Evolutionary conservation across 225 moss, liverwort and hornwort genomes (phyloP), one percentile per base, ranked within the genome.

Genomic region (Polytrichum formosum): DNA sequence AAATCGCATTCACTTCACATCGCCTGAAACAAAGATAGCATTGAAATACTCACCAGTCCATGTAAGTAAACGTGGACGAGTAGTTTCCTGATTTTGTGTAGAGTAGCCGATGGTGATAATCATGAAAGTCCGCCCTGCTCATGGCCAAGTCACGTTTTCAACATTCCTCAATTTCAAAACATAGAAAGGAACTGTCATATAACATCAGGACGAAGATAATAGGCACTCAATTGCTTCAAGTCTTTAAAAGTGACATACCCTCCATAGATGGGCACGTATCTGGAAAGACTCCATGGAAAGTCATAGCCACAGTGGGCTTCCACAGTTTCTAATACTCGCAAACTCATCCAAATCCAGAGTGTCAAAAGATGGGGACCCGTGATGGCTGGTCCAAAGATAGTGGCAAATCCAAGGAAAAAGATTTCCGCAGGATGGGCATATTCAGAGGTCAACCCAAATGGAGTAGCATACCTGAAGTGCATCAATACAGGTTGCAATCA

Each of bases 51-150:
- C 54, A 97, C 97, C 97, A 90, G 80, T 97, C 97, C 97, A 97
- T 97, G 65, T 97, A 97, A 7, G 97, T 97, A 72, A 97, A 97
- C 5, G 97, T 97, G 67, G 97, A 97, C 23, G 97, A 91, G 81
- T 97, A 97, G 54, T 97, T 97, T 75, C 97, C 97, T n/a, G 97
- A 97, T 68, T 97, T 97, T 27, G 97, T 97, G 73, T 90, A 97
- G 73, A 97, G 65, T 54, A 97, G 89, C 17, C 97, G 92, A 81
- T 97, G 97, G 79, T 97, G 97, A 78, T 97, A 94, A 74, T 97
- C 97, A 70, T 97, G 97, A 69, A 97, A 97, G 63, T 97, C 97
- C 46, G 97, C 97, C 66, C 97, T 97, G 92, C 77, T 54, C 68
- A 25, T 46, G 46, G 46, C 16, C 46, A 46, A 46, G 16, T 13